Evolutionary conservation across 768 basidiomycete species (phyloP), one percentile per base, ranked within the genome.

Genomic region (Galerina sulciceps): DNA sequence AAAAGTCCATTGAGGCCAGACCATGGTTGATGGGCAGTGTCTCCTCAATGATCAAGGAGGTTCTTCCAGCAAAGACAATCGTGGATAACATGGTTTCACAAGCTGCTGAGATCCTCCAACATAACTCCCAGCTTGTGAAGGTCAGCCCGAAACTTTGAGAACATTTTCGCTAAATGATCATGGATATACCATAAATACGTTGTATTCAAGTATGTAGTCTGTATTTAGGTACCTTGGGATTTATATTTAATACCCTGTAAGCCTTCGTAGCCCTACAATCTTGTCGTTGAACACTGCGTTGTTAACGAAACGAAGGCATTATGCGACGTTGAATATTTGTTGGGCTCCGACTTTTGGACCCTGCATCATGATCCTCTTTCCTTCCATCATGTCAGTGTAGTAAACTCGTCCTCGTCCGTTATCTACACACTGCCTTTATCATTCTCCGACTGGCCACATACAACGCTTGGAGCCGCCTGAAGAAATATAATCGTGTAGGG

Each of bases 21-120:
- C 73, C 87, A 20, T 96, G 90, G 88, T 80, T 96, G 47, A 92
- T 96, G 78, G 96, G 95, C 49, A 84, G 85, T 55, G 92, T 95
- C 31, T 82, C 91, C 13, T 87, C 81, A 22, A 76, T 90, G 44
- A 87, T 92, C 57, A 68, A 89, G 55, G 91, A 95, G 1, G 73
- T 96, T 35, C 79, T 87, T 10, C 92, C 95, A 5, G 95, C 94
- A 6, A 85, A 93, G 76, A 79, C 80, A 49, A 96, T 96, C 63
- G 79, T 94, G 47, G 91, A 94, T 26, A 80, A 81, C 58, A 95
- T 96, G 93, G 75, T 82, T 5, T 64, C 69, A 11, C 72, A 79
- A 9, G 81, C 79, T 17, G 75, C 72, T 10, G 62, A 65, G 15
- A 67, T 76, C 55, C 51, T 82, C 23, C 62, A 75, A 48, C 63